These are phyloP conservation scores for Inga leiocalycina DNA, from an alignment of 306 rosid genomes.

Conservation along the genomic window DNA sequence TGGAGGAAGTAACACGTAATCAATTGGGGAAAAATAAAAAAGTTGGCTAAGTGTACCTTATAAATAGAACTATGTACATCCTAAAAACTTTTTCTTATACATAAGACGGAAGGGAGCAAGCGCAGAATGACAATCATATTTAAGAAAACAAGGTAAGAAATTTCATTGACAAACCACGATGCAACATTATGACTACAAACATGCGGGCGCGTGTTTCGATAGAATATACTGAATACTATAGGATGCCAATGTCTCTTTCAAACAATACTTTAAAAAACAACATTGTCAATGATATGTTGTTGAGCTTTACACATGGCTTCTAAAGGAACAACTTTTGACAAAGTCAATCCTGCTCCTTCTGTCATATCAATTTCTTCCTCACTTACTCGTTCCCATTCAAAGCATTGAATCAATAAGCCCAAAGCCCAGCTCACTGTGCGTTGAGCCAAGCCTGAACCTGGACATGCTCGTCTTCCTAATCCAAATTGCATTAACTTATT, in stretches of 20 bases:
- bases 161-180: not conserved
- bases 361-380: not conserved
- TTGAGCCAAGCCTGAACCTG: not conserved
- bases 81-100: too few species aligned
- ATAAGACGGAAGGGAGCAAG: too few species aligned
- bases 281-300: not conserved
- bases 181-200: not conserved
- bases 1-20: too few species aligned
- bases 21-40: too few species aligned
- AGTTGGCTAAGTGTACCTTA: too few species aligned
- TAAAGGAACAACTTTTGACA: not conserved
- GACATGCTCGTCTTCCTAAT: slow-evolving; percentile 1
- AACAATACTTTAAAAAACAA: not conserved
- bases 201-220: not conserved
- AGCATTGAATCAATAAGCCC: not conserved
- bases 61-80: too few species aligned
- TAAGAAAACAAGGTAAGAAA: not conserved
- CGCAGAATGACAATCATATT: not conserved
- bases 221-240: not conserved
- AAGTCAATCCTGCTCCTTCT: not conserved
- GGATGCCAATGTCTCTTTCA: not conserved
- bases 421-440: not conserved
- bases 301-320: not conserved
- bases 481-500: not conserved
- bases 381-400: not conserved